A percentile compares a stretch with the other conserved stretches of the same genome.
phyloP scores from a whole-genome alignment of 2,329 filamentous ascomycete genomes.

The Xylariaceae sp. region DNA sequence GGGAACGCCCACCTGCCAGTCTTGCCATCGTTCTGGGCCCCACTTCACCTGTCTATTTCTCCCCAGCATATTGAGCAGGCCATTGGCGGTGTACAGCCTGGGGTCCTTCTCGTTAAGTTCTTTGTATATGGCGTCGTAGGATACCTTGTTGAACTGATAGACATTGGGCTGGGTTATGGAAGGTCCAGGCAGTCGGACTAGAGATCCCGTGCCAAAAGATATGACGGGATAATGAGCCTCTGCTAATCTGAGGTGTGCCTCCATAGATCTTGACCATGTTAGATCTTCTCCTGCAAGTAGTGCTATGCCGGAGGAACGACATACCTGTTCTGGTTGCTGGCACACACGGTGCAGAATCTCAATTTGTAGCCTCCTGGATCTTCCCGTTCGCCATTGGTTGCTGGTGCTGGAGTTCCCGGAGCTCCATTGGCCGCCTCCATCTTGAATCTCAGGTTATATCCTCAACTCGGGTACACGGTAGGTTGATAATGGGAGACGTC shows the following conservation, averaged over 20 bases:
- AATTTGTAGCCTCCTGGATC: slow-evolving; percentile 75
- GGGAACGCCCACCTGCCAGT: slow-evolving; percentile 89
- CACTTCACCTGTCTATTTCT: slow-evolving; percentile 91
- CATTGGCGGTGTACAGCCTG: slow-evolving; percentile 86
- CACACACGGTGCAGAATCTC: slow-evolving; percentile 98
- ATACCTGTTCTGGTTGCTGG: slow-evolving; percentile 95
- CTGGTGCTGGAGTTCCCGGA: slow-evolving; percentile 33
- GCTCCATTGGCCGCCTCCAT: slow-evolving; percentile 49
- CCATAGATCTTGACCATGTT: slow-evolving; percentile 73
- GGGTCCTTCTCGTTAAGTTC: slow-evolving; percentile 86
- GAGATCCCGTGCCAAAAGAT: slow-evolving; percentile 93
- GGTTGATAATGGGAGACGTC: slow-evolving; percentile 25
- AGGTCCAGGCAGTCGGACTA: slow-evolving; percentile 90
- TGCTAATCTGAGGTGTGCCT: slow-evolving; percentile 93
- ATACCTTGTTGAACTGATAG: slow-evolving; percentile 96
- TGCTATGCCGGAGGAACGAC: slow-evolving; percentile 25
- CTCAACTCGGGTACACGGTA: slow-evolving; percentile 13
- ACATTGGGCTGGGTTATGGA: slow-evolving; percentile 93
- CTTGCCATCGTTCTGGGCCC: slow-evolving; percentile 96
- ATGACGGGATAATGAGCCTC: slow-evolving; percentile 91
- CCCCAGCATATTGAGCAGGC: slow-evolving; percentile 92
- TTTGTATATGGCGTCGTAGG: slow-evolving; percentile 91
- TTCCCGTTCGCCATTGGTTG: slow-evolving; percentile 50
- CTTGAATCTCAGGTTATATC: not conserved
- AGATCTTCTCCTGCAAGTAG: slow-evolving; percentile 4